Base-by-base conservation (phyloP, 495 filamentous ascomycete genomes). In the Xylaria palmicola region DNA sequence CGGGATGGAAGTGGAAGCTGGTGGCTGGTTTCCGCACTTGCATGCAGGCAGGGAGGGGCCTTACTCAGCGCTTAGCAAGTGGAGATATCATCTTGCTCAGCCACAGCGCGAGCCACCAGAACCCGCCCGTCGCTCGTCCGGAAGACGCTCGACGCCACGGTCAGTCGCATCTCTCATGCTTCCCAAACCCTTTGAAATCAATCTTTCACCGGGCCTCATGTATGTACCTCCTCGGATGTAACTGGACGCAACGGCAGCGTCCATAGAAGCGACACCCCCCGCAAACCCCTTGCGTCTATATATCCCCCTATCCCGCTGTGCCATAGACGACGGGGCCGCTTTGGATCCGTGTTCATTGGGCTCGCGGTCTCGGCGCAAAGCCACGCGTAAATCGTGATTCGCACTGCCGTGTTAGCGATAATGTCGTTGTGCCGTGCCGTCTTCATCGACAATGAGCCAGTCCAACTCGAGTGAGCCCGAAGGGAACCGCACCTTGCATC, bases 391-490 rank as follows among this genome's bases (percentile, higher is more conserved):
- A 19, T 40, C 24, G 6, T 34, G 41, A 27, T 34, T 32, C 10
- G n/a, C n/a, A 40, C 24, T 12, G 22, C 48, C 6, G 20, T 48
- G 48, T 40, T 19, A 40, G 59, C 41, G 59, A 61, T 48, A 55
- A 62, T 62, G 60, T 62, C 37, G 49, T 43, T 29, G 32, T 30
- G 36, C 20, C 59, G 32, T 26, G 9, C 12, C 27, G 22, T 0
- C 26, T 32, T 48, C 47, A 43, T 50, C 62, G 62, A 68, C 48
- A 20, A 65, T 66, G 58, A 69, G 64, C 66, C 53, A 59, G 39
- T 69, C 70, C 52, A 62, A 62, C 48, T 71, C 65, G 48, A 66
- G 26, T 63, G 70, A 73, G 66, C 66, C 68, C 66, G 60, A 45
- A 37, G 65, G 59, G 63, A 65, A 61, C 60, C 64, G 63, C 64